phyloP scores from a whole-genome alignment of 1,139 yeast species.

The Hyphopichia pseudoburtonii region DNA sequence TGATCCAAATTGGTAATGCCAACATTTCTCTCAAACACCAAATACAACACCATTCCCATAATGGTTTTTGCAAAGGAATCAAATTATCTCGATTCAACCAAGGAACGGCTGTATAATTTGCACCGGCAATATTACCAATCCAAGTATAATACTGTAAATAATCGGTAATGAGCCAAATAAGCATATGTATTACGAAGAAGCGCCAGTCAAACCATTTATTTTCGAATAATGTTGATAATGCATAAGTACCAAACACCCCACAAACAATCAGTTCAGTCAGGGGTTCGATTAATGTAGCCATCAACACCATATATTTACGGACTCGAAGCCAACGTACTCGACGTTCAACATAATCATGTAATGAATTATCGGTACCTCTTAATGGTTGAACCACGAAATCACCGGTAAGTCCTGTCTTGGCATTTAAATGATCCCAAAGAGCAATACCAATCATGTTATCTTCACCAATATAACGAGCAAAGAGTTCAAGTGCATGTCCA shows the following conservation, averaged over 20 bases:
- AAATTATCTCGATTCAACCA: conserved; percentile 27
- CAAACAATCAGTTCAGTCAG: conserved; percentile 75
- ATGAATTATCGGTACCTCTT: conserved; percentile 43
- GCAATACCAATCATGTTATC: conserved; percentile 92
- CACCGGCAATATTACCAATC: conserved; percentile 24
- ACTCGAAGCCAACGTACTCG: conserved; percentile 86
- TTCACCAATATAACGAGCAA: conserved; percentile 84
- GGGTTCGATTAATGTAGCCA: conserved; percentile 85
- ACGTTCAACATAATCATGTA: conserved; percentile 61
- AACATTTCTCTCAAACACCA: conserved; percentile 73
- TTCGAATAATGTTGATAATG: conserved; percentile 50
- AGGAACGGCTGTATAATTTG: conserved; percentile 19
- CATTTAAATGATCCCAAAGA: conserved; percentile 67
- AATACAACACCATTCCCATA: conserved; percentile 27
- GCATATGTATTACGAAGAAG: conserved; percentile 54
- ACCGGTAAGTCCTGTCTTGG: conserved; percentile 75
- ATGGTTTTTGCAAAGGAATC: conserved; percentile 13
- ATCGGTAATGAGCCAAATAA: conserved; percentile 65
- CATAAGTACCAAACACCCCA: conserved; percentile 67
- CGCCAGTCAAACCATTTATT: conserved; percentile 28
- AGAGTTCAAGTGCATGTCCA: conserved; percentile 62
- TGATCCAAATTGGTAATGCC: conserved; percentile 84
- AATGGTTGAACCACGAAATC: conserved; percentile 83
- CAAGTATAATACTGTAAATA: conserved; percentile 56
- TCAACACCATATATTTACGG: conserved; percentile 84